These are phyloP conservation scores for Daldinia childiae DNA, from an alignment of 495 filamentous ascomycete species.

Conservation along the genomic window DNA sequence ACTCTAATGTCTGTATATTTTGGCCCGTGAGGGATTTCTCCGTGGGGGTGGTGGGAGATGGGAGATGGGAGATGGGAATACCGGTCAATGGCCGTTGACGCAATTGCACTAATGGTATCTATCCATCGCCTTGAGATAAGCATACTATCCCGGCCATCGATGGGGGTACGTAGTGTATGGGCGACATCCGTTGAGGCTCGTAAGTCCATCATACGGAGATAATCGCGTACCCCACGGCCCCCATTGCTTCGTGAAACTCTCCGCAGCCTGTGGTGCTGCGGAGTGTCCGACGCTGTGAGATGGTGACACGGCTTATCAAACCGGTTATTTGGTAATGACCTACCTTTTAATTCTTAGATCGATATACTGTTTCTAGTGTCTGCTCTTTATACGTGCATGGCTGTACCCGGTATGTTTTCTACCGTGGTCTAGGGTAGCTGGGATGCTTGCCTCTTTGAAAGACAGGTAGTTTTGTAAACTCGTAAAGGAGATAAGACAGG, in stretches of 20 bases:
- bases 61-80: constrained; percentile 7
- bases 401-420: not conserved
- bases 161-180: constrained; percentile 19
- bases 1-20: constrained; percentile 5
- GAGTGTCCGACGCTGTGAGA: constrained; percentile 34
- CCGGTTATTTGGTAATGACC: constrained; percentile 3
- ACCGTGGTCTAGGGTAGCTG: not conserved
- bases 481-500: not conserved
- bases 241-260: constrained; percentile 26
- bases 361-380: constrained; percentile 2
- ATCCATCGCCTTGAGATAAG: constrained; percentile 17
- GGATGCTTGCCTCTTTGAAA: not conserved
- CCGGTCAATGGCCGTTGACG: constrained; percentile 23
- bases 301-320: constrained; percentile 23
- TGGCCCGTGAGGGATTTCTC: constrained; percentile 9
- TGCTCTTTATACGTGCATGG: not conserved
- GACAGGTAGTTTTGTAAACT: not conserved
- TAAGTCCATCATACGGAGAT: constrained; percentile 6
- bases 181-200: constrained; percentile 30
- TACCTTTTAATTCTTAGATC: constrained; percentile 13
- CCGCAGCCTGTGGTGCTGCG: constrained; percentile 19
- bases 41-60: constrained; percentile 14
- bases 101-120: constrained; percentile 3
- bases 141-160: not conserved
- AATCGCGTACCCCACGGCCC: constrained; percentile 20